A percentile compares a stretch with the other conserved stretches of the same genome.
Evolutionary conservation across 1,284 basidiomycete genomes (phyloP).

Genomic region (Heterobasidion annosum): DNA sequence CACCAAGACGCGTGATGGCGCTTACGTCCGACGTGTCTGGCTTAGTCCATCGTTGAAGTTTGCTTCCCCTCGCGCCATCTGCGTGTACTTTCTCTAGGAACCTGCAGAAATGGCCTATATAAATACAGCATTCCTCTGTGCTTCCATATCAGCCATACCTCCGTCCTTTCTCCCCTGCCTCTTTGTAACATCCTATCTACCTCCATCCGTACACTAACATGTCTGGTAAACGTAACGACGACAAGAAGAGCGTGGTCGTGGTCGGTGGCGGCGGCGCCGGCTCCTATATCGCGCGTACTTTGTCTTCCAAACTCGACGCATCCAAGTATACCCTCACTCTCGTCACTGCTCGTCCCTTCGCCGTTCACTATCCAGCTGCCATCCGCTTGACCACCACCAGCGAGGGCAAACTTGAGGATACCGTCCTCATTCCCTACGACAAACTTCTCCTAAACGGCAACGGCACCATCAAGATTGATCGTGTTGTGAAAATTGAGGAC

Average conservation of each 20-base stretch:
- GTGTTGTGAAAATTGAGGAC: slow-evolving; percentile 33
- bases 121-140: slow-evolving; percentile 6
- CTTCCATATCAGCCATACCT: background rate
- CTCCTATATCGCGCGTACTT: slow-evolving; percentile 17
- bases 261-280: slow-evolving; percentile 29
- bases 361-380: slow-evolving; percentile 21
- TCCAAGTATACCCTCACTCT: slow-evolving; percentile 24
- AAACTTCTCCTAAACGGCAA: slow-evolving; percentile 36
- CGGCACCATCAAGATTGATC: slow-evolving; percentile 34
- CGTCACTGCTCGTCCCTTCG: slow-evolving; percentile 24
- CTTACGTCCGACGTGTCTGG: background rate
- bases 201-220: background rate
- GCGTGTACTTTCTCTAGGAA: background rate
- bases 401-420: slow-evolving; percentile 23
- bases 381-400: slow-evolving; percentile 24
- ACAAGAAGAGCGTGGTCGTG: background rate
- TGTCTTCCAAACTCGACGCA: slow-evolving; percentile 23
- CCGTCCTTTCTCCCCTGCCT: slow-evolving; percentile 19
- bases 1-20: background rate
- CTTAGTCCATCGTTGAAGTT: background rate
- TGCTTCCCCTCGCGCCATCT: background rate
- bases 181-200: background rate
- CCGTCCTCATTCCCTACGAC: slow-evolving; percentile 30
- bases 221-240: background rate
- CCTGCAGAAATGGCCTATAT: background rate